These are phyloP conservation scores for Plasmodium adleri DNA, from an alignment of 169 alveolate species.

Conservation along the genomic window DNA sequence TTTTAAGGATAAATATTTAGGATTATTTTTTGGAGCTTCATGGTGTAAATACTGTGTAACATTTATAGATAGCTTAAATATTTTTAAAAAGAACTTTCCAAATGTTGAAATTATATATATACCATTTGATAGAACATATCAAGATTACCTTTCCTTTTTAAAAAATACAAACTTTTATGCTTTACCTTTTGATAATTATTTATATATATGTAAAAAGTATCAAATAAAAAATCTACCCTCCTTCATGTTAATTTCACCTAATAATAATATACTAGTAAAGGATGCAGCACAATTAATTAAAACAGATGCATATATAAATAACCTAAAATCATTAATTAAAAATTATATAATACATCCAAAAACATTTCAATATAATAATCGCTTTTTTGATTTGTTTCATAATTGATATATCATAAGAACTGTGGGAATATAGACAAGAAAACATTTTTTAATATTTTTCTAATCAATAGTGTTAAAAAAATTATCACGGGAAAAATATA, in stretches of 20 bases:
- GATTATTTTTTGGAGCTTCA: slow-evolving; percentile 73
- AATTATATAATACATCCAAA: slow-evolving; percentile 42
- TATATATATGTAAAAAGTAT: slow-evolving; percentile 51
- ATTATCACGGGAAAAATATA: neutral
- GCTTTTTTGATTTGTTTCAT: slow-evolving; percentile 48
- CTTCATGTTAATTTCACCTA: slow-evolving; percentile 50
- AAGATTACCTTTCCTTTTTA: slow-evolving; percentile 44
- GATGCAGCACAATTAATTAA: slow-evolving; percentile 59
- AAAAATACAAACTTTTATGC: slow-evolving; percentile 43
- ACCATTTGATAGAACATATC: slow-evolving; percentile 72
- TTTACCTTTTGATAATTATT: slow-evolving; percentile 67
- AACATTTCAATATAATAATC: slow-evolving; percentile 24
- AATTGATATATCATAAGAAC: neutral
- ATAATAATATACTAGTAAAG: slow-evolving; percentile 39
- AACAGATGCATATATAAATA: slow-evolving; percentile 47
- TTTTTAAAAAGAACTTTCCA: slow-evolving; percentile 52
- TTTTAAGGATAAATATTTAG: slow-evolving; percentile 56
- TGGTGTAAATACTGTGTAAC: slow-evolving; percentile 74
- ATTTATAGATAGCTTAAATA: slow-evolving; percentile 35
- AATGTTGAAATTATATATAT: slow-evolving; percentile 60
- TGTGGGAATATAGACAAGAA: too few relatives aligned
- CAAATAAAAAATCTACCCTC: slow-evolving; percentile 48
- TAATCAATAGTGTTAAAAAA: neutral
- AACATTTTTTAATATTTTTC: too few relatives aligned
- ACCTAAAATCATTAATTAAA: slow-evolving; percentile 48